phyloP scores from a whole-genome alignment of 73 alveolate species.

The Paramecium pentaurelia region DNA sequence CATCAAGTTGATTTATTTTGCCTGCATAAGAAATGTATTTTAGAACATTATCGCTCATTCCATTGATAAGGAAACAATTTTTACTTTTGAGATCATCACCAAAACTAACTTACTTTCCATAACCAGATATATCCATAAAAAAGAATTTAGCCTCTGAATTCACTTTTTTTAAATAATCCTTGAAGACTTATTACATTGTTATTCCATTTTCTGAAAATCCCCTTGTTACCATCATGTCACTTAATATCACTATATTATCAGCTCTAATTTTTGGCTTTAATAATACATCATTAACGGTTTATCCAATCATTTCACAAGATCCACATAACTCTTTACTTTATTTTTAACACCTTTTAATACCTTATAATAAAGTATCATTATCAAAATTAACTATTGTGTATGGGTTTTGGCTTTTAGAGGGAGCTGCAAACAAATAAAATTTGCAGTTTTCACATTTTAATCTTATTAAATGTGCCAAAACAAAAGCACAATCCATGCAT shows the following conservation, averaged over 20 bases:
- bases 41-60: constrained; percentile 8
- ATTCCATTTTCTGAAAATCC: neutral
- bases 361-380: neutral
- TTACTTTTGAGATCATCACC: constrained; percentile 11
- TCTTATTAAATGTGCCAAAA: neutral
- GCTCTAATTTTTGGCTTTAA: neutral
- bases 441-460: neutral
- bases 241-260: constrained; percentile 37
- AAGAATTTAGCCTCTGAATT: constrained; percentile 27
- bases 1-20: neutral
- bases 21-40: constrained; percentile 25
- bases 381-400: neutral
- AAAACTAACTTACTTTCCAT: neutral
- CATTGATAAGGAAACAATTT: neutral
- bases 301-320: constrained; percentile 18
- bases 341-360: neutral
- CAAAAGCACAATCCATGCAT: constrained; percentile 2
- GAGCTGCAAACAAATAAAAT: neutral
- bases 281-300: neutral
- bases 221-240: constrained; percentile 51
- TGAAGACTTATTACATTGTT: neutral
- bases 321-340: neutral
- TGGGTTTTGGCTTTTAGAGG: too few species aligned
- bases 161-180: neutral
- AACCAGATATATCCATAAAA: constrained; percentile 53